Evolutionary conservation across 2,329 filamentous ascomycete species (phyloP).

Genomic region (Colletotrichum tamarilloi): DNA sequence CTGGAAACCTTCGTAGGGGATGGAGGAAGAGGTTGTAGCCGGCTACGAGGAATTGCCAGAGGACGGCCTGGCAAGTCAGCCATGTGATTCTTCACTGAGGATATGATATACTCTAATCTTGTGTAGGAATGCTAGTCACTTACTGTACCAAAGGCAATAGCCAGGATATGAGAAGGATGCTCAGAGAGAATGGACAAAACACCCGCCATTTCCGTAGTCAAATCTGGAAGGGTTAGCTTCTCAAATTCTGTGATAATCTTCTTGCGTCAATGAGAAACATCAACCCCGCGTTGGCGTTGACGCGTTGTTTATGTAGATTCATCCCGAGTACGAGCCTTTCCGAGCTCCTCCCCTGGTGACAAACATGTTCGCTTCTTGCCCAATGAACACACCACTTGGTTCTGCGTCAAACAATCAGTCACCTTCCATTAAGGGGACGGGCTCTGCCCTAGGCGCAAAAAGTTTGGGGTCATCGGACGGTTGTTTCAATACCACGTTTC

Average conservation of each 20-base stretch:
- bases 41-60: conserved; percentile 27
- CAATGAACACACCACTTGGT: background rate
- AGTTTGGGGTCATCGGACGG: background rate
- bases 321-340: background rate
- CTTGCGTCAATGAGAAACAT: background rate
- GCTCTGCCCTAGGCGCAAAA: background rate
- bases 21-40: conserved; percentile 47
- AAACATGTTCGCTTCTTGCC: background rate
- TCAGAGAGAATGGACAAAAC: background rate
- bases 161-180: background rate
- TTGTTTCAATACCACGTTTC: background rate
- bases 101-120: background rate
- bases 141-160: conserved; percentile 1
- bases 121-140: background rate
- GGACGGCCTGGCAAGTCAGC: conserved; percentile 12
- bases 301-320: background rate
- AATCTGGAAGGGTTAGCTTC: no score
- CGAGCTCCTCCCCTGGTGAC: background rate
- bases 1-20: conserved; percentile 46
- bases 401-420: background rate
- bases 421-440: background rate
- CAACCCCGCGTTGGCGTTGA: background rate
- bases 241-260: background rate
- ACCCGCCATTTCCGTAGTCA: background rate
- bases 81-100: background rate